A percentile compares a stretch with the other conserved stretches of the same genome.
phyloP scores from a whole-genome alignment of 345 rosid species.

The Orychophragmus violaceus region DNA sequence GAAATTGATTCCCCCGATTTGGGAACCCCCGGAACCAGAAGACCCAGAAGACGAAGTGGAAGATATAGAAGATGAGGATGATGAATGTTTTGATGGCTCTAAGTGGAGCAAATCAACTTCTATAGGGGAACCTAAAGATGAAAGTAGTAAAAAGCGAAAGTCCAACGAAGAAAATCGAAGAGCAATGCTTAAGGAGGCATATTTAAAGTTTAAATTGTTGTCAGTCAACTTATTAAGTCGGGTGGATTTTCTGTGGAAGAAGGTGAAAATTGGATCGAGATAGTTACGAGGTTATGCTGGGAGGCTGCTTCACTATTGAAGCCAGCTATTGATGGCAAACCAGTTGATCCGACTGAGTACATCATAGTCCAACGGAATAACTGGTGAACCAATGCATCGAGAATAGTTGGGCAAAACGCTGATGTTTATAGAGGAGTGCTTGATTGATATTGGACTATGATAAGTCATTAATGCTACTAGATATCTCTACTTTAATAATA shows the following conservation, averaged over 20 bases:
- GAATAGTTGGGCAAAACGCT: too few relatives aligned
- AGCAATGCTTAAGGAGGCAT: conserved; percentile 50
- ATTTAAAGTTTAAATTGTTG: conserved; percentile 62
- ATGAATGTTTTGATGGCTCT: conserved; percentile 60
- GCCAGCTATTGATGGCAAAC: conserved; percentile 54
- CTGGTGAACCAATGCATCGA: too few relatives aligned
- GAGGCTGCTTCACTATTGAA: conserved; percentile 76
- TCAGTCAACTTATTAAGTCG: conserved; percentile 55
- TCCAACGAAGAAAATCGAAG: conserved; percentile 53
- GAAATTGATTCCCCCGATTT: conserved; percentile 38
- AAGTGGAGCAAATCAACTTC: conserved; percentile 63
- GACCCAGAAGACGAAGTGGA: conserved; percentile 46
- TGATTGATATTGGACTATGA: not conserved
- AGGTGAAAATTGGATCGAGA: conserved; percentile 60
- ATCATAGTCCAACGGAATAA: too few relatives aligned
- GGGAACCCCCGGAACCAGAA: conserved; percentile 92
- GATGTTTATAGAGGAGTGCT: conserved; percentile 83
- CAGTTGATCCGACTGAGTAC: conserved; percentile 46
- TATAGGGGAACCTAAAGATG: conserved; percentile 40
- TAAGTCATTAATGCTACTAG: not conserved
- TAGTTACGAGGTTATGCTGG: conserved; percentile 68
- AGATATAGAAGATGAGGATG: conserved; percentile 40
- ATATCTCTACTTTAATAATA: not conserved
- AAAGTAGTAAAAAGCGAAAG: conserved; percentile 35
- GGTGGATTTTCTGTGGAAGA: conserved; percentile 40